Evolutionary conservation across 257 asterid species (phyloP), one percentile per base, ranked within the genome.

Genomic region (Fraxinus cuspidata): DNA sequence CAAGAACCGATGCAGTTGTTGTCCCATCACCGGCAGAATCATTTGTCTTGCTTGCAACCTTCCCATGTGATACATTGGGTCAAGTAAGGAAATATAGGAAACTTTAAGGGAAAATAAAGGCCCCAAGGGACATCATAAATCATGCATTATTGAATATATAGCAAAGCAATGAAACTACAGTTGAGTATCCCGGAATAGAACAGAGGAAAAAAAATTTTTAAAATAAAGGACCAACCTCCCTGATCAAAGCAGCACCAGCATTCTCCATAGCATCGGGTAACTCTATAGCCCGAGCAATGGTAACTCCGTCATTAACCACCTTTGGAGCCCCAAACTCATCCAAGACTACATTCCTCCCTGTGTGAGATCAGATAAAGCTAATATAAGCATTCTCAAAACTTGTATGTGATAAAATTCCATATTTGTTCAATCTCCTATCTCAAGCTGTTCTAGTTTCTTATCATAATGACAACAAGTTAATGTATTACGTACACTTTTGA

Each of bases 11-110:
- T 18, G 99, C 97, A 9, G 99, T 95, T 4, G 99, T 95, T 7
- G 98, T 95, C 73, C 99, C 99, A 83, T 95, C 99, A 79, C 99
- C 99, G 74, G 98, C 99, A 74, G 98, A 95, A 84, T 95, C 99
- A 72, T 95, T 95, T 5, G 99, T 95, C 93, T 91, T 95, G 90
- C 98, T 93, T 64, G 99, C 99, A 83, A 95, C 99, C 99, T 94
- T 49, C 74, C 86, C 72, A 76, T 37, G 72, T 28, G 76, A 66
- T 81, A 29, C 73, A n/a, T n/a, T 56, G 27, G 7, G 65, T n/a
- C 65, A 56, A 56, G 32, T 18, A 65, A 1, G 44, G 13, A 63
- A 68, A 28, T 19, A 71, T 32, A 29, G 25, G 23, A 75, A 60
- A 60, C 27, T 6, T 6, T 31, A 66, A n/a, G 58, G 12, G 25